Percentiles rank a stretch among this genome's conserved stretches.
phyloP scores from a whole-genome alignment of 208 protist species.

The Crithidia expoeki region DNA sequence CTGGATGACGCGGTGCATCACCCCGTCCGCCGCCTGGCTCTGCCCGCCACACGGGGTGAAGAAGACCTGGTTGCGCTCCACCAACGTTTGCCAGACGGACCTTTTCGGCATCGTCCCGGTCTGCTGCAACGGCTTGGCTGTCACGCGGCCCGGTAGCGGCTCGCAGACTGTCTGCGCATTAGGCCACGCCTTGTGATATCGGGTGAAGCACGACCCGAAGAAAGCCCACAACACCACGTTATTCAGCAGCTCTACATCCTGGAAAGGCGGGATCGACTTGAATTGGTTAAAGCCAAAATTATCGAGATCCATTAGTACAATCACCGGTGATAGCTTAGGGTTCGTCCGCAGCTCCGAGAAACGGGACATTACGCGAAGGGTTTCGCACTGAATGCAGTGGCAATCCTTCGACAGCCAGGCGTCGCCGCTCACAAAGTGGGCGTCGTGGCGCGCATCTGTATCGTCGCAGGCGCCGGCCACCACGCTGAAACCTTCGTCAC shows the following conservation, averaged over 20 bases:
- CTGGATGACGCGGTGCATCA: conserved; percentile 64
- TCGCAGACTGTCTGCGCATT: conserved; percentile 57
- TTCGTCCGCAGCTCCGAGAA: conserved; percentile 24
- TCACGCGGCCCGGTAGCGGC: conserved; percentile 9
- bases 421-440: conserved; percentile 74
- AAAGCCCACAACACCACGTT: conserved; percentile 84
- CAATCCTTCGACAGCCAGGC: conserved; percentile 72
- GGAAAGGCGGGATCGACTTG: conserved; percentile 55
- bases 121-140: background rate
- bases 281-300: conserved; percentile 92
- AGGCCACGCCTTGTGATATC: conserved; percentile 69
- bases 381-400: conserved; percentile 80
- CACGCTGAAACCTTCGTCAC: conserved; percentile 62
- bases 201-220: conserved; percentile 89
- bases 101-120: background rate
- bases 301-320: conserved; percentile 87
- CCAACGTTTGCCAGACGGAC: conserved; percentile 28
- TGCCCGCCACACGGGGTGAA: conserved; percentile 85
- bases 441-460: conserved; percentile 36
- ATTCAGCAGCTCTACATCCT: conserved; percentile 38
- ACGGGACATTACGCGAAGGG: conserved; percentile 49
- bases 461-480: conserved; percentile 69
- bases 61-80: conserved; percentile 14
- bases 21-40: conserved; percentile 69
- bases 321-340: conserved; percentile 24